Percentiles rank a stretch among this genome's conserved stretches.
phyloP scores from a whole-genome alignment of 192 early-diverging fungal species.

The Oehlia diaphana region DNA sequence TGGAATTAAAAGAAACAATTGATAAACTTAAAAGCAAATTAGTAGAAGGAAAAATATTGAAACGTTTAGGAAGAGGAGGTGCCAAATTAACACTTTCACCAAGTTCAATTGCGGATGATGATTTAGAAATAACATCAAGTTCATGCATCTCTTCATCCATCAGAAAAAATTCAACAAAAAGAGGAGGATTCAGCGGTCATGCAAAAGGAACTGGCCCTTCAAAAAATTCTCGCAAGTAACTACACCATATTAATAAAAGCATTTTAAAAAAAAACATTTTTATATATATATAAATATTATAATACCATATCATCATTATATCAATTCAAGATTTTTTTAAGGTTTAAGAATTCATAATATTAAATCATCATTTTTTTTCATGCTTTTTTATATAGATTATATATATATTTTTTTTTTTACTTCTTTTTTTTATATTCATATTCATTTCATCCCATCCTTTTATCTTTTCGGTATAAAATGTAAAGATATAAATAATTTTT shows the following conservation, averaged over 20 bases:
- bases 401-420: neutral
- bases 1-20: constrained; percentile 42
- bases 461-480: neutral
- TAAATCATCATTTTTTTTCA: neutral
- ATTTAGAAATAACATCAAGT: neutral
- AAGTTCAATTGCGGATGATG: neutral
- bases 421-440: neutral
- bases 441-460: neutral
- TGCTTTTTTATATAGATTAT: neutral
- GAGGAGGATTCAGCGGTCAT: constrained; percentile 17
- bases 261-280: no score
- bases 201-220: constrained; percentile 11
- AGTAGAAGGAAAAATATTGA: constrained; percentile 56
- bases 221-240: constrained; percentile 1
- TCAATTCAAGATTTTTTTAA: neutral
- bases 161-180: neutral
- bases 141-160: neutral
- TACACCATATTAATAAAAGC: neutral
- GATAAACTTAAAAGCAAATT: constrained; percentile 55
- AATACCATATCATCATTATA: no score
- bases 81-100: constrained; percentile 22
- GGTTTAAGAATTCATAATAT: neutral
- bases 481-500: neutral
- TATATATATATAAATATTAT: no score
- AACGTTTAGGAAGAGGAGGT: constrained; percentile 42